Base-by-base conservation (phyloP, 352 stramenopile species). In the Thraustochytrium sp. region DNA sequence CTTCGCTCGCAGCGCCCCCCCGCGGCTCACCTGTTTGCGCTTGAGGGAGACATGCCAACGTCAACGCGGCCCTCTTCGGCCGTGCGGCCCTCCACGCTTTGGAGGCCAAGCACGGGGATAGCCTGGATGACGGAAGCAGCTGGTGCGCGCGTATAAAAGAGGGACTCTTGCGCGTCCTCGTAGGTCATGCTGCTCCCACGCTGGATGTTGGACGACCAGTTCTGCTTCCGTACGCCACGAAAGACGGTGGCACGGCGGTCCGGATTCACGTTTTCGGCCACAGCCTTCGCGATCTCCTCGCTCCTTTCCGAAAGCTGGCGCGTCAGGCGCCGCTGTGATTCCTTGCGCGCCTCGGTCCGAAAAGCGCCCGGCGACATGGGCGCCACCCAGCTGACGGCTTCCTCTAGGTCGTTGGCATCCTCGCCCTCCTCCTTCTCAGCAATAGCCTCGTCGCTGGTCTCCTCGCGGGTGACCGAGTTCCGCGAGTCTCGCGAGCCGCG, bases 101-200 rank as follows among this genome's bases (percentile, higher is more conserved):
- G 13, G 29, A 21, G 42, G 13, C n/a, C 29, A 44, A 62, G 65
- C 65, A 62, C n/a, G 9, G 48, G 38, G 23, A 54, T 18, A n/a
- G 8, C 29, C 18, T 31, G 18, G 0, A 44, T 44, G 21, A 1
- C 34, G 23, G 16, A 49, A 48, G 18, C 21, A 16, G 8, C 26
- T 42, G 16, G 21, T 75, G 36, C 34, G 16, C 31, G n/a, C 23
- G 63, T 76, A 26, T 53, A 82, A 46, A 26, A 18, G 49, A 82
- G 74, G 34, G 55, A 59, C 9, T 48, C 49, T 37, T 82, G 29
- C 5, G 46, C 74, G 42, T 82, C 74, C 36, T 82, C 74, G 49
- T 53, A 82, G 0, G 74, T 82, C 0, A 82, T 9, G 53, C 74
- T 82, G 13, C 55, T n/a, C n/a, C n/a, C 53, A 26, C 74, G 74